Evolutionary conservation across 2,329 filamentous ascomycete genomes (phyloP), one percentile per base, ranked within the genome.

Genomic region (Cytospora paraplurivora): DNA sequence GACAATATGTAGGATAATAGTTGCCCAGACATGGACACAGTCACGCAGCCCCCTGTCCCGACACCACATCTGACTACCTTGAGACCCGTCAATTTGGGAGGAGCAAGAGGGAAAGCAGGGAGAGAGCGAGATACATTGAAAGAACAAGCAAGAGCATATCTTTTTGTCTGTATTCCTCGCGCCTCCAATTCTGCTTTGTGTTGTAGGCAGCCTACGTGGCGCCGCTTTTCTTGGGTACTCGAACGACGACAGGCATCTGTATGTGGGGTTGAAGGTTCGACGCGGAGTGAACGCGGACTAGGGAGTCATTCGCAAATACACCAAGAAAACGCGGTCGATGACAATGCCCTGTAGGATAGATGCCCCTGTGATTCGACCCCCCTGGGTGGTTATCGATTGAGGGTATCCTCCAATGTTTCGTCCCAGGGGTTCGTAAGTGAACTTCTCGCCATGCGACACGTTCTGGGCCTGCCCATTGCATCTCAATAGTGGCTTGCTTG

Each of bases 1-100:
- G 65, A 67, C 38, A 61, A 61, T 15, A 47, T 50, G 37, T 65
- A 56, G 44, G 53, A 19, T 38, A 11, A 13, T 17, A 1, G 3
- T 7, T 44, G 12, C 19, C 33, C n/a, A 35, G 52, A 15, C 2
- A 34, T 37, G n/a, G 11, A 17, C n/a, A n/a, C 11, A n/a, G n/a
- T 4, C n/a, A 47, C 12, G 27, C 7, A 47, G 44, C n/a, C 19
- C 8, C 19, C 4, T 12, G 12, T 6, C 7, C n/a, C 5, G 11
- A 17, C 7, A 47, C 44, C 27, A 10, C n/a, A 47, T 4, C n/a
- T 21, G 44, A 47, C 44, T 44, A 11, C n/a, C 27, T 21, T 21
- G n/a, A 21, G 8, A 7, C 15, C 41, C n/a, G 41, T 19, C 15
- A 15, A 4, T 19, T n/a, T 19, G 3, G 15, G n/a, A 12, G 8